Evolutionary conservation across 306 rosid species (phyloP).

Genomic region (Cicer cuneatum): DNA sequence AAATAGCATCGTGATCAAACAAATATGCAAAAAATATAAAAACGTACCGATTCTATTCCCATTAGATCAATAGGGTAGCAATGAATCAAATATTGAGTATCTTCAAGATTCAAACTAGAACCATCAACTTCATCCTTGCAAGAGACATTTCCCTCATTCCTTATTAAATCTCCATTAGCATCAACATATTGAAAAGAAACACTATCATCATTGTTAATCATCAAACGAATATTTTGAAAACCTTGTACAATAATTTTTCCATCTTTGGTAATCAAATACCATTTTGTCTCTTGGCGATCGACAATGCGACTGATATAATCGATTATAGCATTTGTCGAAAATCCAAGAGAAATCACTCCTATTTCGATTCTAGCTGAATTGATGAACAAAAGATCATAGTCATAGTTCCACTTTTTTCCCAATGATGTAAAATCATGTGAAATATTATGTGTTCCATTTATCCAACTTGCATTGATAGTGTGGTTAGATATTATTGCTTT

Average conservation of each 20-base stretch:
- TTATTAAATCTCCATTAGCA: conserved; percentile 32
- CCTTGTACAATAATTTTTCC: conserved; percentile 54
- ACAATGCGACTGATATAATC: conserved; percentile 28
- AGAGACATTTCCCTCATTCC: conserved; percentile 40
- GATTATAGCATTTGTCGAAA: conserved; percentile 40
- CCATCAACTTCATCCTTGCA: conserved; percentile 45
- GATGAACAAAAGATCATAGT: conserved; percentile 42
- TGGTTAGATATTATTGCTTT: conserved; percentile 35
- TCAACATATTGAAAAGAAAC: conserved; percentile 47
- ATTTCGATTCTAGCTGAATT: conserved; percentile 48
- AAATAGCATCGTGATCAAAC: background rate
- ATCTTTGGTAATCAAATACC: conserved; percentile 52
- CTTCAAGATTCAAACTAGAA: conserved; percentile 50
- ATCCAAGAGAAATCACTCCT: conserved; percentile 55
- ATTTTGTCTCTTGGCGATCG: conserved; percentile 40
- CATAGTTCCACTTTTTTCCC: conserved; percentile 51
- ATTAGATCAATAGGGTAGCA: conserved; percentile 58
- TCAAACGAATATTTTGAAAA: conserved; percentile 41
- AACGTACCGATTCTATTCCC: conserved; percentile 63
- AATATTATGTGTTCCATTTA: conserved; percentile 35
- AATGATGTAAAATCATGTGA: conserved; percentile 44
- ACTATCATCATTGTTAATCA: conserved; percentile 43
- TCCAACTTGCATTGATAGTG: conserved; percentile 42
- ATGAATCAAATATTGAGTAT: conserved; percentile 42
- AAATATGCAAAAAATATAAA: conserved; percentile 27